phyloP scores from a whole-genome alignment of 495 filamentous ascomycete species.

The Xylaria longipes region DNA sequence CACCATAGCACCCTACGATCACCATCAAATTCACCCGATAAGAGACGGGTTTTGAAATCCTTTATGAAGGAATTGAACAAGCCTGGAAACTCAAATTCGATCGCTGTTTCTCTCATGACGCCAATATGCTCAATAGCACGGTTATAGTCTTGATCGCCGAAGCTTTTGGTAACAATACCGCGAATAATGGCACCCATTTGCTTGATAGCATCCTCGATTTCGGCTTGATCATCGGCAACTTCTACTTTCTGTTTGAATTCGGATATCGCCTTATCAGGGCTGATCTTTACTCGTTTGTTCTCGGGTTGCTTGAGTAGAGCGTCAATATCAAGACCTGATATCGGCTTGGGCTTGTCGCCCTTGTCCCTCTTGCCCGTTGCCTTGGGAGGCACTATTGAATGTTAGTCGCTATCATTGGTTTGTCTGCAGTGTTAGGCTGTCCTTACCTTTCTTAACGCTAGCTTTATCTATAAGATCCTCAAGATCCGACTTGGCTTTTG shows the following conservation, averaged over 20 bases:
- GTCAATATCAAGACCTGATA: slow-evolving; percentile 90
- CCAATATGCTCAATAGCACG: slow-evolving; percentile 77
- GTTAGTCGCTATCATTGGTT: slow-evolving; percentile 34
- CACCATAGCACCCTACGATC: slow-evolving; percentile 87
- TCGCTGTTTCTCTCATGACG: slow-evolving; percentile 78
- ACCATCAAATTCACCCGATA: slow-evolving; percentile 76
- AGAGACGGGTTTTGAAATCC: slow-evolving; percentile 73
- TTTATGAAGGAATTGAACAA: slow-evolving; percentile 79
- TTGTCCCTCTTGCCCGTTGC: slow-evolving; percentile 73
- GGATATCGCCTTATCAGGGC: slow-evolving; percentile 81
- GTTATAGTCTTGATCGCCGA: slow-evolving; percentile 77
- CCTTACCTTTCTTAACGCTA: slow-evolving; percentile 83
- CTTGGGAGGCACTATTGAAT: slow-evolving; percentile 76
- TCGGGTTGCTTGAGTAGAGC: slow-evolving; percentile 65
- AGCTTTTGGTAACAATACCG: slow-evolving; percentile 69
- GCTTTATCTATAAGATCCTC: slow-evolving; percentile 69
- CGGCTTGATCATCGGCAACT: slow-evolving; percentile 63
- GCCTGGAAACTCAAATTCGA: slow-evolving; percentile 74
- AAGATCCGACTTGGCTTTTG: slow-evolving; percentile 61
- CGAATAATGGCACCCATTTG: slow-evolving; percentile 78
- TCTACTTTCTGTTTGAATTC: slow-evolving; percentile 87
- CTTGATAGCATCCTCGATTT: slow-evolving; percentile 69
- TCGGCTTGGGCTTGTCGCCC: slow-evolving; percentile 76
- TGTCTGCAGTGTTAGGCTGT: neutral
- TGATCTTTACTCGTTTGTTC: slow-evolving; percentile 66